phyloP scores from a whole-genome alignment of 2,329 filamentous ascomycete species.

The Periconia digitata region DNA sequence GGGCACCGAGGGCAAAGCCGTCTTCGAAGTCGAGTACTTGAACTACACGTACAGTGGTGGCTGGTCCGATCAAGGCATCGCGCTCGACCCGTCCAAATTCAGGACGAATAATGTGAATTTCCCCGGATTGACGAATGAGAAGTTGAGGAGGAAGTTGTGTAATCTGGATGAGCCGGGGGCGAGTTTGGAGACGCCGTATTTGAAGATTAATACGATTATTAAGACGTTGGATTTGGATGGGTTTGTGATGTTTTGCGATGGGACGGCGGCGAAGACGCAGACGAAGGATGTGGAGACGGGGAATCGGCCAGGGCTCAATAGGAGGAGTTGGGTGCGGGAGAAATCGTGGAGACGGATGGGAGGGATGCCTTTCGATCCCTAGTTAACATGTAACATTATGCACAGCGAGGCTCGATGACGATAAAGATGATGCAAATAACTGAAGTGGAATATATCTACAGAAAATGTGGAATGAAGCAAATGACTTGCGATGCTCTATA shows the following conservation, averaged over 20 bases:
- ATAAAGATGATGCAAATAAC: not conserved
- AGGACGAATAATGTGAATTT: slow-evolving; percentile 21
- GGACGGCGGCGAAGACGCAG: slow-evolving; percentile 17
- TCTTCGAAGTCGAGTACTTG: slow-evolving; percentile 28
- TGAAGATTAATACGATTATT: slow-evolving; percentile 26
- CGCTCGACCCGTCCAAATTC: slow-evolving; percentile 14
- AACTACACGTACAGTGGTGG: slow-evolving; percentile 22
- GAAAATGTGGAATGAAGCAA: not conserved
- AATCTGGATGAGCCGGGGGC: slow-evolving; percentile 20
- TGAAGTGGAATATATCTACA: not conserved
- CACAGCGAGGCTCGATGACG: too few relatives aligned
- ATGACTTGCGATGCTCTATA: not conserved
- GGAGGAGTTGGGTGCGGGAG: slow-evolving; percentile 18
- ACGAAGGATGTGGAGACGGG: slow-evolving; percentile 17
- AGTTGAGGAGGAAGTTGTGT: slow-evolving; percentile 21
- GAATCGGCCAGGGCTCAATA: not conserved
- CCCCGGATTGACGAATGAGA: slow-evolving; percentile 18
- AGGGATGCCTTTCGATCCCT: slow-evolving; percentile 12
- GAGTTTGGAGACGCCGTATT: slow-evolving; percentile 17
- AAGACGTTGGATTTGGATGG: slow-evolving; percentile 23
- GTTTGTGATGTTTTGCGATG: slow-evolving; percentile 25
- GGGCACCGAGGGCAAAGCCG: slow-evolving; percentile 17
- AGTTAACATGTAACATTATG: not conserved
- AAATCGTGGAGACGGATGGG: slow-evolving; percentile 17
- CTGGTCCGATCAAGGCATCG: slow-evolving; percentile 20